Evolutionary conservation across 2,329 filamentous ascomycete genomes (phyloP).

Genomic region (Fusarium stilboides): DNA sequence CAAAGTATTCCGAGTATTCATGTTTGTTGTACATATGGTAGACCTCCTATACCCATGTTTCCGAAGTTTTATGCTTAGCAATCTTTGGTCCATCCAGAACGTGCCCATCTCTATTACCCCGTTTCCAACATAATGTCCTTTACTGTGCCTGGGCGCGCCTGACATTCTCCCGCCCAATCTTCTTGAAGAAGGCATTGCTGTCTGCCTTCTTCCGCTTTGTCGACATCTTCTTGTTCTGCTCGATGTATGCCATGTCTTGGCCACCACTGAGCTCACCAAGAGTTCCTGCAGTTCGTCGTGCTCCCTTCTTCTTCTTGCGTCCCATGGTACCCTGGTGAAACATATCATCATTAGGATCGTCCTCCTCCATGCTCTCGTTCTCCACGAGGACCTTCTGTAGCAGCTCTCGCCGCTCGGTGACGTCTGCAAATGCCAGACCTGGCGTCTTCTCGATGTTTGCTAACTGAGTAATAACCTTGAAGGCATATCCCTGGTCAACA

Average conservation of each 20-base stretch:
- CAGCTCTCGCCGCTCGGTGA: constrained; percentile 86
- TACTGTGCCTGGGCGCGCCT: constrained; percentile 54
- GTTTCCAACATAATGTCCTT: constrained; percentile 21
- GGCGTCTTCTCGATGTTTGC: constrained; percentile 90
- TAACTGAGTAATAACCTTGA: constrained; percentile 98
- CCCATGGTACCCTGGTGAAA: constrained; percentile 63
- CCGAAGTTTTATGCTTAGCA: constrained; percentile 14
- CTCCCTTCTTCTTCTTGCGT: constrained; percentile 69
- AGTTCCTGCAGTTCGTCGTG: constrained; percentile 85
- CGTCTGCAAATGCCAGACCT: constrained; percentile 83
- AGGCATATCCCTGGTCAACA: constrained; percentile 97
- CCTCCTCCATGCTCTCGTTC: constrained; percentile 82
- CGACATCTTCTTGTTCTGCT: constrained; percentile 79
- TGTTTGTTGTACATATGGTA: constrained; percentile 1
- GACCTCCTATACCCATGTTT: constrained; percentile 16
- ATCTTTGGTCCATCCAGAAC: constrained; percentile 21
- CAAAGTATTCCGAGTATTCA: constrained; percentile 1
- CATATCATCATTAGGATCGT: constrained; percentile 70
- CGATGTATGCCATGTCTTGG: constrained; percentile 96
- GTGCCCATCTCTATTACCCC: background rate
- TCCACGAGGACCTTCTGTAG: constrained; percentile 91
- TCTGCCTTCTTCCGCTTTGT: constrained; percentile 59
- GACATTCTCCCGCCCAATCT: constrained; percentile 60
- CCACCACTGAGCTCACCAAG: constrained; percentile 90
- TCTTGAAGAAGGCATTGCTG: constrained; percentile 60